Percentiles rank a stretch among this genome's conserved stretches.
Evolutionary conservation across 192 early-diverging fungal species (phyloP).

Genomic region (Allomyces macrogynus): DNA sequence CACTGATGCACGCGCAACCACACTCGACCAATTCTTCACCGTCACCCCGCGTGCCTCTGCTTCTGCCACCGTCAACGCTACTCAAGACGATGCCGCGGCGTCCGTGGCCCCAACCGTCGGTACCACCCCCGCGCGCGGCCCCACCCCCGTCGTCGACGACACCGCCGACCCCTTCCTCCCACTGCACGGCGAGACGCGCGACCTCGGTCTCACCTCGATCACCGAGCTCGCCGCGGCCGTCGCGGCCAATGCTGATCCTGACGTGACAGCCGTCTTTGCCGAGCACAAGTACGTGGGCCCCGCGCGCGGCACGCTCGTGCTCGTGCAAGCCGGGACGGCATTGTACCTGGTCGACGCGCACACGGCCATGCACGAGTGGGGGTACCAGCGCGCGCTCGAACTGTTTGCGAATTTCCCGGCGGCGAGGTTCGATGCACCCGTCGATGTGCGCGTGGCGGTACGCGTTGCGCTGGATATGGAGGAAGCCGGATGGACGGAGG

Average conservation of each 20-base stretch:
- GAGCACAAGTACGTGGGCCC: background rate
- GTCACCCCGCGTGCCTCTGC: too few species aligned
- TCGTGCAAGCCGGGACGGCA: background rate
- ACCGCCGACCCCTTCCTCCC: background rate
- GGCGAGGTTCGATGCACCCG: background rate
- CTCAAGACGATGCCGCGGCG: too few species aligned
- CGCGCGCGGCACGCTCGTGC: background rate
- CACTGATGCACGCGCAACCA: background rate
- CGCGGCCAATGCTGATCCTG: background rate
- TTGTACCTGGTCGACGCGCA: background rate
- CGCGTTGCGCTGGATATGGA: background rate
- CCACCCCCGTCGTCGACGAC: background rate
- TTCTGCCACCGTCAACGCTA: too few species aligned
- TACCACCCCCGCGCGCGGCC: too few species aligned
- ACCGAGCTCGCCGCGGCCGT: background rate
- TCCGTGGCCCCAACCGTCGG: too few species aligned
- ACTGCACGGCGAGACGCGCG: background rate
- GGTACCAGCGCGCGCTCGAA: background rate
- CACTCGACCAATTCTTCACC: background rate
- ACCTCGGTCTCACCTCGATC: background rate
- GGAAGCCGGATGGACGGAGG: background rate
- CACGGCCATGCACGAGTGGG: background rate
- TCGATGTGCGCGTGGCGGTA: background rate
- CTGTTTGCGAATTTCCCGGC: background rate
- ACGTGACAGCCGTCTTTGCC: background rate